Conservation (phyloP, 1,284 basidiomycete genomes). For the Trichosporon ovoides region DNA sequence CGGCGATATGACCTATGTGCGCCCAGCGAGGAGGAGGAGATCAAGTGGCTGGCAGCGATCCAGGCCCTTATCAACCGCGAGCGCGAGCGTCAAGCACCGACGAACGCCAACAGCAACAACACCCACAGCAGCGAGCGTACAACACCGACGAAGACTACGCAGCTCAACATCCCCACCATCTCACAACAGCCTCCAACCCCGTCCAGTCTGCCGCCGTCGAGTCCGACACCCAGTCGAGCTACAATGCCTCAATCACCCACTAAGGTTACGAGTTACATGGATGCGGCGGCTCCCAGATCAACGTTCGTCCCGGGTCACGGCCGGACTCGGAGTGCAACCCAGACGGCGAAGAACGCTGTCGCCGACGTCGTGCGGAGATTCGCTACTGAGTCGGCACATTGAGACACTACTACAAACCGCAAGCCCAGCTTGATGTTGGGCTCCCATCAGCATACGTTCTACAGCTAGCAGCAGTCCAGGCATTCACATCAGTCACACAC, state of each 20-base stretch:
- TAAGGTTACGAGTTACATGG: not conserved
- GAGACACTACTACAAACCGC: not conserved
- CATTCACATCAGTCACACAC: not conserved
- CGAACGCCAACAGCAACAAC: not conserved
- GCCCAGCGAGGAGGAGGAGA: conserved; percentile 95
- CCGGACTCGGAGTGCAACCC: conserved; percentile 36
- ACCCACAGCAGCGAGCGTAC: not conserved
- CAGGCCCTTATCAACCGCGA: conserved; percentile 66
- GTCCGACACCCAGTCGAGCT: not conserved
- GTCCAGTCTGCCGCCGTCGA: not conserved
- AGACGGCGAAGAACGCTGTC: conserved; percentile 45
- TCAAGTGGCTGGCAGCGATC: conserved; percentile 93
- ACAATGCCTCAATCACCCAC: not conserved
- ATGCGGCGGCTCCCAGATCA: not conserved
- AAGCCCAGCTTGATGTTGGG: too few relatives aligned
- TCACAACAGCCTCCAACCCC: conserved; percentile 40
- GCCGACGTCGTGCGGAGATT: conserved; percentile 43
- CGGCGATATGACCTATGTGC: conserved; percentile 84
- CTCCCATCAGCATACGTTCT: too few relatives aligned
- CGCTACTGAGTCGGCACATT: not conserved
- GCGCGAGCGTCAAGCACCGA: conserved; percentile 19
- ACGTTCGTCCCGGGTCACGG: conserved; percentile 25
- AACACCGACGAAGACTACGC: conserved; percentile 2
- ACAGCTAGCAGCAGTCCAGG: too few relatives aligned
- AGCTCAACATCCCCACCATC: conserved; percentile 26